Conservation (phyloP, 257 asterid genomes). For the Sherardia arvensis region DNA sequence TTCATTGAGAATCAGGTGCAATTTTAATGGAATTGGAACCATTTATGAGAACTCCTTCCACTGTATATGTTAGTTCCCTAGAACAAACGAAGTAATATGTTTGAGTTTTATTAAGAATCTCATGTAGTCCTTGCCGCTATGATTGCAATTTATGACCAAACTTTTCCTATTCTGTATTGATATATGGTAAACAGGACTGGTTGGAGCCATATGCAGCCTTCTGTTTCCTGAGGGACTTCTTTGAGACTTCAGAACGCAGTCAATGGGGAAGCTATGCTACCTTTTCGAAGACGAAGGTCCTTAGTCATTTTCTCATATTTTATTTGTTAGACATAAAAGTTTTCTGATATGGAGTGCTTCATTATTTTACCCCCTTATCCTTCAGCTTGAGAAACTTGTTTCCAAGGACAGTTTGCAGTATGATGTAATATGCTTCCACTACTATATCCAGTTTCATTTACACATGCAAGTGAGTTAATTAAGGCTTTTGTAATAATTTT, state of each 20-base stretch:
- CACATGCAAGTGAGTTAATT: slow-evolving; percentile 59
- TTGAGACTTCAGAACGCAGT: slow-evolving; percentile 92
- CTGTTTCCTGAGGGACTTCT: slow-evolving; percentile 89
- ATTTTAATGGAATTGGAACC: background rate
- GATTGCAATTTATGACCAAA: background rate
- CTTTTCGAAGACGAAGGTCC: slow-evolving; percentile 64
- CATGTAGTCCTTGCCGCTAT: background rate
- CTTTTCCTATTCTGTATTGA: background rate
- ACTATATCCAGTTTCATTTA: slow-evolving; percentile 83
- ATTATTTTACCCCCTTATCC: slow-evolving; percentile 12
- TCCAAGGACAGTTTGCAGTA: slow-evolving; percentile 62
- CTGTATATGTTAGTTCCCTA: background rate
- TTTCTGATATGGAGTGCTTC: slow-evolving; percentile 11
- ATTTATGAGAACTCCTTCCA: background rate
- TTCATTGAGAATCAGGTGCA: slow-evolving; percentile 81
- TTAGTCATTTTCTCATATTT: background rate
- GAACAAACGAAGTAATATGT: background rate
- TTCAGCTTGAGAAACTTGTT: slow-evolving; percentile 89
- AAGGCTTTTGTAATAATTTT: slow-evolving; percentile 6
- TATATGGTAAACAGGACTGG: slow-evolving; percentile 63
- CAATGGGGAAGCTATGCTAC: slow-evolving; percentile 91
- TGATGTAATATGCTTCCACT: slow-evolving; percentile 67
- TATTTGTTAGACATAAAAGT: background rate
- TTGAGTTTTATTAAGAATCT: background rate
- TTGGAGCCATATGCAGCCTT: slow-evolving; percentile 90